Base-by-base conservation (phyloP, 805 yeast species). In the Zygosaccharomyces lentus region DNA sequence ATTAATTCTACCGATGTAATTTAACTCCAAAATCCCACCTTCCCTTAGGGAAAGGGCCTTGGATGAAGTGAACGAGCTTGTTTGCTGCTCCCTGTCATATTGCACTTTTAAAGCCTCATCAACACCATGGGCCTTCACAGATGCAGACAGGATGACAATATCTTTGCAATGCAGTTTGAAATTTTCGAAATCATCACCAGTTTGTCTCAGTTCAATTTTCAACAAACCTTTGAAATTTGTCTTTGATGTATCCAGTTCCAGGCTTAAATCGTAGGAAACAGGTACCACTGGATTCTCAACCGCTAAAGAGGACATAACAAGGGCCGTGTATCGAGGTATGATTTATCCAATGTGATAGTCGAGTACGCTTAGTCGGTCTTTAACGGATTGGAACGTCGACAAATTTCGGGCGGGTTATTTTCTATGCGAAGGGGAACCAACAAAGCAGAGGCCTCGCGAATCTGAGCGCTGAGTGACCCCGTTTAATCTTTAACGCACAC, bases 1-100 rank as follows among this genome's bases (percentile, higher is more conserved):
- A 46, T 73, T 73, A 34, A 81, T 62, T 46, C 73, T 74, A 1
- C 84, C 87, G 47, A 78, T 38, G 26, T 31, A 38, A 9, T 59
- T 57, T 27, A 80, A 46, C 27, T 41, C 37, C 29, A 68, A 30
- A 9, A 34, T n/a, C 24, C 17, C 16, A 21, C 6, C 17, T 9
- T 29, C 15, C 16, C 15, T 13, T 7, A 29, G 15, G 3, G 31
- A 38, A 17, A 30, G 43, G 36, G 31, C 41, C 13, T 27, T 43
- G 30, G 41, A 44, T 31, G 40, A 30, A 7, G 21, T 30, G 46
- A 58, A 53, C 9, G 31, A 24, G 30, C 40, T 43, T 34, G 45
- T 37, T 24, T 49, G 42, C 30, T 52, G 39, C 13, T 38, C 38
- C 31, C 53, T 49, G 37, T 55, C 64, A 37, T 45, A 52, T n/a